Conservation (phyloP, 2,329 filamentous ascomycete species). For the Torrubiellomyces zombiae region DNA sequence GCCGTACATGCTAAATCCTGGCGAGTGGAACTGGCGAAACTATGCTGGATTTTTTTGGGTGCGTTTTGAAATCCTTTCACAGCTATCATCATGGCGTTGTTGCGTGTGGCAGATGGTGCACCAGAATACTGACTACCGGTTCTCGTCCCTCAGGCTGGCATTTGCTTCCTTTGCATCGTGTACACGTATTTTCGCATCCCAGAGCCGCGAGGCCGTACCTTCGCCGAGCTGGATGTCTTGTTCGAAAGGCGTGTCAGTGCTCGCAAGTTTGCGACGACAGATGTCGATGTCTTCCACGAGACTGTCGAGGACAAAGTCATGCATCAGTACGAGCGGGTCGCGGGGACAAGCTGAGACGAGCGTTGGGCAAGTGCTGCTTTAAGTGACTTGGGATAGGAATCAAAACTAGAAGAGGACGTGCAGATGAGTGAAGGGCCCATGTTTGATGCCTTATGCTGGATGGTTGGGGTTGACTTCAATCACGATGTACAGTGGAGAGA, state of each 20-base stretch:
- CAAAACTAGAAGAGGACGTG: too few species aligned
- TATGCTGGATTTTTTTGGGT: slow-evolving; percentile 78
- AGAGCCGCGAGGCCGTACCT: slow-evolving; percentile 64
- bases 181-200: slow-evolving; percentile 47
- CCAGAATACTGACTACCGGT: slow-evolving; percentile 1
- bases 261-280: slow-evolving; percentile 49
- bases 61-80: slow-evolving; percentile 8
- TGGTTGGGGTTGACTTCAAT: too few species aligned
- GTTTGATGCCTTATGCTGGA: too few species aligned
- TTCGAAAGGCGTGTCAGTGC: slow-evolving; percentile 61
- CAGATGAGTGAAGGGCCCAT: too few species aligned
- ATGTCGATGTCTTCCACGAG: slow-evolving; percentile 39
- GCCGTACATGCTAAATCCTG: slow-evolving; percentile 84
- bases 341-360: slow-evolving; percentile 8
- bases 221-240: slow-evolving; percentile 71
- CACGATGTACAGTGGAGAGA: too few species aligned
- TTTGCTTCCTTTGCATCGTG: slow-evolving; percentile 64
- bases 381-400: too few species aligned
- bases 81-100: not conserved
- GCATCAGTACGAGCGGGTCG: slow-evolving; percentile 27
- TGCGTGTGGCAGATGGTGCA: too few species aligned
- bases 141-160: slow-evolving; percentile 35
- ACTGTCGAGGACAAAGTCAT: slow-evolving; percentile 30
- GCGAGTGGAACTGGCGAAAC: slow-evolving; percentile 76
- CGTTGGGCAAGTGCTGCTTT: too few species aligned